These are phyloP conservation scores for Mesotaenium endlicherianum DNA, from an alignment of 139 green algal species.

Conservation along the genomic window DNA sequence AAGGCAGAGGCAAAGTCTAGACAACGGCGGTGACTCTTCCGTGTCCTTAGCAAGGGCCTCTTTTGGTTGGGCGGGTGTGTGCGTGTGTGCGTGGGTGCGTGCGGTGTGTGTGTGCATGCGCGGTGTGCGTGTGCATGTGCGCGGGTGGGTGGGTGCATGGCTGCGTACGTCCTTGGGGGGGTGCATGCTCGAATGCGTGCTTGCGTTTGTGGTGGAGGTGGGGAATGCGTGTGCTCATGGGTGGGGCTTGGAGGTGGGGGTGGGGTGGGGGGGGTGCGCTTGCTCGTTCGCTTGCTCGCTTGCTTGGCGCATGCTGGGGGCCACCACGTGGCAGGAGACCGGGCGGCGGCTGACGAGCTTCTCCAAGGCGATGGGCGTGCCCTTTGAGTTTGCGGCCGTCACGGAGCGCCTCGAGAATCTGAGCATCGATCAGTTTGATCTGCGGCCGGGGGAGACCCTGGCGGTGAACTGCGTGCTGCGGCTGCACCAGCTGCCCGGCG, in stretches of 20 bases:
- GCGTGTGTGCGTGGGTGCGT: too few species aligned
- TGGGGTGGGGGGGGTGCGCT: background rate
- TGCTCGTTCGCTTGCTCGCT: background rate
- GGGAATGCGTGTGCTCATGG: background rate
- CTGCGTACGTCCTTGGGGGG: too few species aligned
- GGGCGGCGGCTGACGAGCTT: conserved; percentile 17
- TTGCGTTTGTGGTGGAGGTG: too few species aligned
- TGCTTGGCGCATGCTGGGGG: background rate
- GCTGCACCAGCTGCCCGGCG: conserved; percentile 16
- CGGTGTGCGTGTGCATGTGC: too few species aligned
- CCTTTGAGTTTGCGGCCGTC: conserved; percentile 21
- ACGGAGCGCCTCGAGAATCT: conserved; percentile 17
- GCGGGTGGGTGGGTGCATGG: too few species aligned
- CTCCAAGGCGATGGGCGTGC: conserved; percentile 9
- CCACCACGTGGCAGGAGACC: background rate
- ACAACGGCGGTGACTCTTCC: background rate
- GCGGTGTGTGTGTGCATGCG: too few species aligned
- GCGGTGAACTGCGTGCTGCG: conserved; percentile 30
- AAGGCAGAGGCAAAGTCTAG: too few species aligned
- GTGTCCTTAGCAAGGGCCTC: background rate
- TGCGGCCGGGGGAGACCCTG: conserved; percentile 8
- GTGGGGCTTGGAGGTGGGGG: background rate
- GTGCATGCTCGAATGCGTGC: too few species aligned
- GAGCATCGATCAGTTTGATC: background rate
- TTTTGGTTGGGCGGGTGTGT: background rate